Evolutionary conservation across 176 grass and related monocot genomes (phyloP).

Genomic region (Luzula sylvatica): DNA sequence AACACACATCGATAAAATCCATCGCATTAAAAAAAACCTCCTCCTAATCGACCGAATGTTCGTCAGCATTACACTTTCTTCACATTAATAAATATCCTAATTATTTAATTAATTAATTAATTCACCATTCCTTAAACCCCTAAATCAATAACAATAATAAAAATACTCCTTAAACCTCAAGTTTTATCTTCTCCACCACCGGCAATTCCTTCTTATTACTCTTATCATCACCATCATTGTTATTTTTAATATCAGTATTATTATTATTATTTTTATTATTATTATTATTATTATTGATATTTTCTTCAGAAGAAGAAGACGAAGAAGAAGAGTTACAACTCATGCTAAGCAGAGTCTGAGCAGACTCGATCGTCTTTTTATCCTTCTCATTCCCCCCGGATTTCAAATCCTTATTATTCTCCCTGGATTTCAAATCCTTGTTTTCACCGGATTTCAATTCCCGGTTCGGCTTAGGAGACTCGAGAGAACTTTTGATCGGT

Average conservation of each 20-base stretch:
- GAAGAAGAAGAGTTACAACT: constrained; percentile 26
- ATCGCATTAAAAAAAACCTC: constrained; percentile 5
- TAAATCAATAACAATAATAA: constrained; percentile 3
- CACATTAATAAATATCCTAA: neutral
- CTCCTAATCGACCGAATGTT: constrained; percentile 19
- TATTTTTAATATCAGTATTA: too few species aligned
- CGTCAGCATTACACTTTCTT: constrained; percentile 10
- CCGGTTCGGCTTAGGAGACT: constrained; percentile 16
- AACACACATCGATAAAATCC: neutral
- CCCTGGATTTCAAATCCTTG: neutral
- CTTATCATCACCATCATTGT: too few species aligned
- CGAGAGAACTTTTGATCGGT: constrained; percentile 32
- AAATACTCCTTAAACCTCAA: too few species aligned
- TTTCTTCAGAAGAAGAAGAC: neutral
- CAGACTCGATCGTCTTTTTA: constrained; percentile 55
- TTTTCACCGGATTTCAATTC: constrained; percentile 15
- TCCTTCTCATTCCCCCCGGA: constrained; percentile 35
- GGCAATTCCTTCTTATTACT: too few species aligned
- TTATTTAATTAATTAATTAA: neutral
- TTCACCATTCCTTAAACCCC: constrained; percentile 1
- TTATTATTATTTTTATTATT: too few species aligned
- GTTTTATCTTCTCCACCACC: too few species aligned
- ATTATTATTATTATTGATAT: neutral
- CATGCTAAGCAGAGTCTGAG: constrained; percentile 55
- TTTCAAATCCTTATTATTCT: constrained; percentile 8